phyloP scores from a whole-genome alignment of 176 grass and related monocot genomes.

The Otatea glauca region DNA sequence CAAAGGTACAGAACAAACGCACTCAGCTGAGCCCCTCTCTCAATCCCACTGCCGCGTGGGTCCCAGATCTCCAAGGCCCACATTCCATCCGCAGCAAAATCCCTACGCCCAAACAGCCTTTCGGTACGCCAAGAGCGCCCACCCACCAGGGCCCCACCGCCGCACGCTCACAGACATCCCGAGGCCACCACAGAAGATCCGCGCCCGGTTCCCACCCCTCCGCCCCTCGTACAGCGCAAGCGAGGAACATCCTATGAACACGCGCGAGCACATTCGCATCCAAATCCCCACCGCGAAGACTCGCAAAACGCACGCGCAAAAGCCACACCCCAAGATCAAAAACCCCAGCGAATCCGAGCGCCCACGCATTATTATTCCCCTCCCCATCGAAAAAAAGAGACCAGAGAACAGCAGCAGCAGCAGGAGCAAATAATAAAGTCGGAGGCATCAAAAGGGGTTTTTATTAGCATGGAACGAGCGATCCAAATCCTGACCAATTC shows the following conservation, averaged over 20 bases:
- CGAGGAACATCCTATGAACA: constrained; percentile 47
- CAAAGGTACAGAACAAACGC: background rate
- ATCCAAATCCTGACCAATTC: constrained; percentile 58
- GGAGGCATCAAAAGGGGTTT: constrained; percentile 56
- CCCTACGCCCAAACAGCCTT: background rate
- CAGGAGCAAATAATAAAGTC: constrained; percentile 51
- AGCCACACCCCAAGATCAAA: constrained; percentile 32
- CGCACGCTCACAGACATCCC: background rate
- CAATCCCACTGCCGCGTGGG: background rate
- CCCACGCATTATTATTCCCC: background rate
- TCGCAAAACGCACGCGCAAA: background rate
- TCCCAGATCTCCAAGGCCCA: background rate
- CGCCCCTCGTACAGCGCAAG: background rate
- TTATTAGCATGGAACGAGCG: constrained; percentile 68
- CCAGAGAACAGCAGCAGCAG: background rate
- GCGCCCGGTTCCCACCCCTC: constrained; percentile 18
- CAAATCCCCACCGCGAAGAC: background rate
- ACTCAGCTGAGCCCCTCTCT: background rate
- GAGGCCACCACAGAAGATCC: constrained; percentile 18
- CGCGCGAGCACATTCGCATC: background rate
- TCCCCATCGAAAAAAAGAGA: constrained; percentile 20
- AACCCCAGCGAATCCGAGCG: background rate
- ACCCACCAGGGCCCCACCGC: background rate
- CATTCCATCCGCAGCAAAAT: background rate
- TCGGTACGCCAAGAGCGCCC: background rate